Evolutionary conservation across 176 grass and related monocot species (phyloP).

Genomic region (Avena eriantha): DNA sequence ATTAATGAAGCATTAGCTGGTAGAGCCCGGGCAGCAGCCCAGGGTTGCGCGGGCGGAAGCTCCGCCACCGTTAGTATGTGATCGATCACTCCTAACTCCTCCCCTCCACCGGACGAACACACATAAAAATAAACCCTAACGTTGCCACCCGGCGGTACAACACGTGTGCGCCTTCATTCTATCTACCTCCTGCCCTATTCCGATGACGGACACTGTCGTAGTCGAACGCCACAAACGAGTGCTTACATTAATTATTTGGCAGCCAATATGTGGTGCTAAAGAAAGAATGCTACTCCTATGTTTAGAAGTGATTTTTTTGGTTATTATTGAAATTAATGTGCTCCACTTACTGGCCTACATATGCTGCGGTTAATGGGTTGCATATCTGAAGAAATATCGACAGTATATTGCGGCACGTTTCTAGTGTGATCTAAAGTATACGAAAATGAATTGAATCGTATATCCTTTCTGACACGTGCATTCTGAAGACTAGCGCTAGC

Average conservation of each 20-base stretch:
- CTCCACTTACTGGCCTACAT: not conserved
- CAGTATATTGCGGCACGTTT: not conserved
- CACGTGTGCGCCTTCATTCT: not conserved
- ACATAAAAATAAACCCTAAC: not conserved
- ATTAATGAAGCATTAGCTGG: too few relatives aligned
- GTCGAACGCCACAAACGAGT: not conserved
- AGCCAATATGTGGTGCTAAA: not conserved
- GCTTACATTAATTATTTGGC: not conserved
- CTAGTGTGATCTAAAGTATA: not conserved
- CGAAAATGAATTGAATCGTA: not conserved
- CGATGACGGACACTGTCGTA: not conserved
- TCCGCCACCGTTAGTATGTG: not conserved
- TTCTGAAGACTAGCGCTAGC: not conserved
- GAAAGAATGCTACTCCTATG: not conserved
- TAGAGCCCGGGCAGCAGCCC: too few relatives aligned
- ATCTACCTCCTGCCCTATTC: not conserved
- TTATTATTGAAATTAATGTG: not conserved
- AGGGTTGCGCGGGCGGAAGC: too few relatives aligned
- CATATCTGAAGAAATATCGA: not conserved
- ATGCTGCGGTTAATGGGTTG: not conserved
- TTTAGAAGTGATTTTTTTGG: not conserved
- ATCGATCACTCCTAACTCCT: not conserved
- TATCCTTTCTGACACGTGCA: not conserved
- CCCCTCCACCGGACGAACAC: not conserved
- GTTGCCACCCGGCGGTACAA: rapidly evolving